Percentiles rank a stretch among this genome's conserved stretches.
phyloP scores from a whole-genome alignment of 2,329 filamentous ascomycete genomes.

The Beauveria brongniartii region DNA sequence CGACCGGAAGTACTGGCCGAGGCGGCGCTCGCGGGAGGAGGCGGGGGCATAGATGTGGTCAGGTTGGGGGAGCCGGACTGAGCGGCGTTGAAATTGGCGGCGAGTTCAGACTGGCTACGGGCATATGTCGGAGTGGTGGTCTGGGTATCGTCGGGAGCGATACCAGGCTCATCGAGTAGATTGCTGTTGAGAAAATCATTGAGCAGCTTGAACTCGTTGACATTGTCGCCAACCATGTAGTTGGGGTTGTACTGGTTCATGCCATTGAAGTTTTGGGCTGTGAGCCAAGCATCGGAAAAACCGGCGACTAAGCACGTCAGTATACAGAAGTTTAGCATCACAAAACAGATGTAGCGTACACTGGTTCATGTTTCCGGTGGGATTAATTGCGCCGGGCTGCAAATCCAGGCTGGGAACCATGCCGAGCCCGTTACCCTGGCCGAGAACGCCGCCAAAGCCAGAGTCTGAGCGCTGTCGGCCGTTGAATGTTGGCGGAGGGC shows the following conservation, averaged over 20 bases:
- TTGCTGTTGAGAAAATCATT: constrained; percentile 95
- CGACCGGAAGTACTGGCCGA: constrained; percentile 33
- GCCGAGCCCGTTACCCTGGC: constrained; percentile 24
- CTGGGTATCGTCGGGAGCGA: constrained; percentile 54
- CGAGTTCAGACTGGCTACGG: constrained; percentile 24
- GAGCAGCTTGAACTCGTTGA: constrained; percentile 93
- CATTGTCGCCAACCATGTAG: constrained; percentile 89
- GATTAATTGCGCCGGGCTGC: constrained; percentile 25
- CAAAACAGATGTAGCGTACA: constrained; percentile 48
- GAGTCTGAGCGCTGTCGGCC: constrained; percentile 12
- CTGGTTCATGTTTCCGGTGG: constrained; percentile 54
- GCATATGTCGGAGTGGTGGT: neutral
- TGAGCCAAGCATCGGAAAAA: constrained; percentile 76
- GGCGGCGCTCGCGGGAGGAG: constrained; percentile 24
- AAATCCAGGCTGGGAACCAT: constrained; percentile 35
- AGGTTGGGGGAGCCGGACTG: constrained; percentile 14
- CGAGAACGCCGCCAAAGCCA: constrained; percentile 21
- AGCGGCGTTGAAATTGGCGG: neutral
- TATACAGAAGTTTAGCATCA: too few species aligned
- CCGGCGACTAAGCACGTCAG: constrained; percentile 52
- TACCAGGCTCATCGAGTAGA: constrained; percentile 73
- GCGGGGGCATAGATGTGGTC: constrained; percentile 36
- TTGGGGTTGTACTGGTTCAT: constrained; percentile 91
- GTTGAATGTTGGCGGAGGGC: constrained; percentile 39
- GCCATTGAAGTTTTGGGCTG: constrained; percentile 77